Evolutionary conservation across 1,139 yeast species (phyloP).

Genomic region (Taiozyma sp.): DNA sequence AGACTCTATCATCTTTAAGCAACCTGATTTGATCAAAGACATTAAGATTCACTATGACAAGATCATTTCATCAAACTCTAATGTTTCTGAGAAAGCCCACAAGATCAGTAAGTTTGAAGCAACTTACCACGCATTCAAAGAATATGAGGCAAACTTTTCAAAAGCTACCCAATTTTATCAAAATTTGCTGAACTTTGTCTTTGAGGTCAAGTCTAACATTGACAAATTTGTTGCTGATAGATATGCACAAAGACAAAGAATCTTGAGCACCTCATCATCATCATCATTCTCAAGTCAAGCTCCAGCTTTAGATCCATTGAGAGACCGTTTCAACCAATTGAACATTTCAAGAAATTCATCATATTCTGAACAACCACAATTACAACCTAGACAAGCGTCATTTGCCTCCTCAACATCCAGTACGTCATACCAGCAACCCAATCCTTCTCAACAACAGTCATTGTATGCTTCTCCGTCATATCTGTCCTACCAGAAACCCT

Average conservation of each 20-base stretch:
- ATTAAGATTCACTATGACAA: constrained; percentile 54
- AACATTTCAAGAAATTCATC: constrained; percentile 13
- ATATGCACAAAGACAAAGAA: constrained; percentile 27
- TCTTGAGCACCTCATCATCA: constrained; percentile 1
- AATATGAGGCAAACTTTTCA: constrained; percentile 50
- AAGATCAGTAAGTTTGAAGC: constrained; percentile 43
- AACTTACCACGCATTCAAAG: constrained; percentile 48
- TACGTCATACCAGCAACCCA: constrained; percentile 3
- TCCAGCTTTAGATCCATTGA: constrained; percentile 1
- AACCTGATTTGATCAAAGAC: constrained; percentile 48
- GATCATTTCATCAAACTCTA: constrained; percentile 40
- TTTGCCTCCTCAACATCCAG: constrained; percentile 5
- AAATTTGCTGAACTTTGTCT: constrained; percentile 43
- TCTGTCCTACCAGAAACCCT: constrained; percentile 12
- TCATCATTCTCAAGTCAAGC: constrained; percentile 5
- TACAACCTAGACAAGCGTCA: constrained; percentile 6
- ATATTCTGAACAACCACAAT: constrained; percentile 7
- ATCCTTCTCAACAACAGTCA: constrained; percentile 6
- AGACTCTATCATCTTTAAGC: constrained; percentile 62
- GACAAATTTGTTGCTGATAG: constrained; percentile 31
- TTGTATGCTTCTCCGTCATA: constrained; percentile 1
- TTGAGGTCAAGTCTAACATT: constrained; percentile 33
- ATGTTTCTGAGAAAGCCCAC: constrained; percentile 27
- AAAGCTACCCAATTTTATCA: constrained; percentile 63
- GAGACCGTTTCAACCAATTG: constrained; percentile 11